phyloP scores from a whole-genome alignment of 129 eudicot species.

The Glebionis coronaria region DNA sequence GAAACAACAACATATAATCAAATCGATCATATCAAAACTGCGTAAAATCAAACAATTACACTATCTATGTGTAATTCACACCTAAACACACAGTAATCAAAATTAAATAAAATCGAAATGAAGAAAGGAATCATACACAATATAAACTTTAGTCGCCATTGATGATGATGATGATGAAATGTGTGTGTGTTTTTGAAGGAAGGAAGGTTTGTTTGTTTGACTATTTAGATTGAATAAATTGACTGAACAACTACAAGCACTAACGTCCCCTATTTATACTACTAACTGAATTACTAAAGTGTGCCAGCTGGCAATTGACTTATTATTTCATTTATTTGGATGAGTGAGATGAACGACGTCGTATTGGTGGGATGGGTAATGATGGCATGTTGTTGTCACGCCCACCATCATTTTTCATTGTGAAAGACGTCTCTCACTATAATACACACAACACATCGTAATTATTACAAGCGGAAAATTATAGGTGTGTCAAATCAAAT shows the following conservation, averaged over 20 bases:
- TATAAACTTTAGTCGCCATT: conserved; percentile 42
- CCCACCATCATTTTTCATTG: conserved; percentile 39
- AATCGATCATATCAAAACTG: too few species aligned
- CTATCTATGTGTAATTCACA: too few species aligned
- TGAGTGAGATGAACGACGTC: conserved; percentile 13
- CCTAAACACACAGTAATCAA: neutral
- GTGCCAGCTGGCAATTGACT: conserved; percentile 32
- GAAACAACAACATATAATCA: too few species aligned
- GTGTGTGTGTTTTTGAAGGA: conserved; percentile 17
- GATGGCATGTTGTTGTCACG: conserved; percentile 42
- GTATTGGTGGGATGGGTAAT: conserved; percentile 27
- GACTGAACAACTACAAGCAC: conserved; percentile 32
- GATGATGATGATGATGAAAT: conserved; percentile 9
- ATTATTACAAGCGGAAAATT: neutral
- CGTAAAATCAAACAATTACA: neutral
- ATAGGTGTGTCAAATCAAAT: conserved; percentile 1
- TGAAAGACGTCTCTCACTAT: conserved; percentile 21
- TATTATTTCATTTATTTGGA: conserved; percentile 4
- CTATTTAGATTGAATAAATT: conserved; percentile 31
- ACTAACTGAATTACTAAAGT: too few species aligned
- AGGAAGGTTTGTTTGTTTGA: conserved; percentile 23
- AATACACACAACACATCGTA: neutral
- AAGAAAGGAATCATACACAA: conserved; percentile 24
- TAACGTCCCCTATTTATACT: conserved; percentile 32
- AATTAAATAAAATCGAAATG: neutral